Conservation (phyloP, 2,329 filamentous ascomycete genomes). For the Aspergillus sp. region DNA sequence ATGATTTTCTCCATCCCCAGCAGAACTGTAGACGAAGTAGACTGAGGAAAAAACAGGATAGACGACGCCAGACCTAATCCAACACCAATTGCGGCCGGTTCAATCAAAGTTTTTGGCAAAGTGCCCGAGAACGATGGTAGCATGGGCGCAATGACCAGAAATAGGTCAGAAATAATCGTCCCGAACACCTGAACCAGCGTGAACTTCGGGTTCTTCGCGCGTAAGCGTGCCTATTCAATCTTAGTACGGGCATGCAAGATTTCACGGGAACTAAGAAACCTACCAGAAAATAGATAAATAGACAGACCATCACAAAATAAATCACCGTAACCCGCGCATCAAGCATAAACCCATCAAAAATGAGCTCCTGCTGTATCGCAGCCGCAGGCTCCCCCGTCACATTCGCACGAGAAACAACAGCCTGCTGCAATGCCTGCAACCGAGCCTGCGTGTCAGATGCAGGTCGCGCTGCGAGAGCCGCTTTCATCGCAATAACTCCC, state of each 20-base stretch:
- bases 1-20: constrained; percentile 25
- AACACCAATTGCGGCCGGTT: constrained; percentile 42
- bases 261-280: not conserved
- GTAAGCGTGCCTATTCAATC: constrained; percentile 33
- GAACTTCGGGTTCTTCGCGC: constrained; percentile 43
- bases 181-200: constrained; percentile 41
- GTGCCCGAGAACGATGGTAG: constrained; percentile 37
- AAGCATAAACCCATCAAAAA: constrained; percentile 44
- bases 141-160: constrained; percentile 39
- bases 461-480: constrained; percentile 39
- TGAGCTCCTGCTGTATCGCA: constrained; percentile 29
- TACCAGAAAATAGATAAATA: constrained; percentile 41
- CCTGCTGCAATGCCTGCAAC: constrained; percentile 29
- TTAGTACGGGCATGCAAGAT: not conserved
- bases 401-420: constrained; percentile 26
- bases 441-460: constrained; percentile 31
- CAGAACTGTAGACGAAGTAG: constrained; percentile 42
- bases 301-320: constrained; percentile 33
- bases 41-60: constrained; percentile 45
- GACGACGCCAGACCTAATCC: constrained; percentile 41
- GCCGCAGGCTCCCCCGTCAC: constrained; percentile 20
- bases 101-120: constrained; percentile 35
- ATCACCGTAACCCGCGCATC: constrained; percentile 40
- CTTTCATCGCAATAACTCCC: constrained; percentile 46
- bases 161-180: constrained; percentile 43